These are phyloP conservation scores for Mollisia scopiformis DNA, from an alignment of 2,329 filamentous ascomycete genomes.

Conservation along the genomic window DNA sequence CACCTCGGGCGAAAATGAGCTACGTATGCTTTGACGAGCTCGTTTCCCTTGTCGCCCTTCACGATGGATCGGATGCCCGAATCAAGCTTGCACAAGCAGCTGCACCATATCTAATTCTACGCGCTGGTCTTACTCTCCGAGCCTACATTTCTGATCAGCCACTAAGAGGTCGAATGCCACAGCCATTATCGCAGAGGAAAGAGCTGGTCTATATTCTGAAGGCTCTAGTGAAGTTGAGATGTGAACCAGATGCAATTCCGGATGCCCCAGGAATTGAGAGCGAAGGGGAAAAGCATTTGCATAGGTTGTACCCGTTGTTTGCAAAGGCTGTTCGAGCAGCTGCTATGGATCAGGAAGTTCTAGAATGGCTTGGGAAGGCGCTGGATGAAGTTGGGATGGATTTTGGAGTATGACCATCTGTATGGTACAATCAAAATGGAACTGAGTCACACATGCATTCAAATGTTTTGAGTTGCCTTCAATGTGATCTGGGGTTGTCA, in stretches of 20 bases:
- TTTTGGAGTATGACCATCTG: conserved; percentile 38
- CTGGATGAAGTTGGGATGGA: conserved; percentile 65
- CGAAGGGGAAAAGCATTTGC: conserved; percentile 72
- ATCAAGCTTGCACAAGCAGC: conserved; percentile 69
- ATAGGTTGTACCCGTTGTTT: conserved; percentile 79
- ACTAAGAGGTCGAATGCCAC: conserved; percentile 84
- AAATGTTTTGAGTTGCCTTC: conserved; percentile 5
- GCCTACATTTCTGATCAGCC: conserved; percentile 91
- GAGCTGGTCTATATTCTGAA: conserved; percentile 76
- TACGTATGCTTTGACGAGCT: conserved; percentile 83
- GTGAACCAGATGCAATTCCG: conserved; percentile 72
- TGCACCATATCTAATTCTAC: conserved; percentile 80
- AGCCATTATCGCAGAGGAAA: conserved; percentile 77
- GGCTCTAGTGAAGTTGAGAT: conserved; percentile 67
- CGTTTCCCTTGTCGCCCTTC: conserved; percentile 64
- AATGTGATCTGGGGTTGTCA: conserved; percentile 10
- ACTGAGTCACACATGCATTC: conserved; percentile 4
- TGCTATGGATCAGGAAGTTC: conserved; percentile 63
- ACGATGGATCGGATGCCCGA: conserved; percentile 41
- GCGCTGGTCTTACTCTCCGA: conserved; percentile 79
- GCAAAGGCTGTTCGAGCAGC: conserved; percentile 64
- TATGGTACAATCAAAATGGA: background rate
- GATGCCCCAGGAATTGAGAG: conserved; percentile 54
- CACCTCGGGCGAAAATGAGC: conserved; percentile 70
- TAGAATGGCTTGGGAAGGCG: conserved; percentile 59